A percentile compares a stretch with the other conserved stretches of the same genome.
phyloP scores from a whole-genome alignment of 2,329 filamentous ascomycete species.

The Arthrobotrys sinensis region DNA sequence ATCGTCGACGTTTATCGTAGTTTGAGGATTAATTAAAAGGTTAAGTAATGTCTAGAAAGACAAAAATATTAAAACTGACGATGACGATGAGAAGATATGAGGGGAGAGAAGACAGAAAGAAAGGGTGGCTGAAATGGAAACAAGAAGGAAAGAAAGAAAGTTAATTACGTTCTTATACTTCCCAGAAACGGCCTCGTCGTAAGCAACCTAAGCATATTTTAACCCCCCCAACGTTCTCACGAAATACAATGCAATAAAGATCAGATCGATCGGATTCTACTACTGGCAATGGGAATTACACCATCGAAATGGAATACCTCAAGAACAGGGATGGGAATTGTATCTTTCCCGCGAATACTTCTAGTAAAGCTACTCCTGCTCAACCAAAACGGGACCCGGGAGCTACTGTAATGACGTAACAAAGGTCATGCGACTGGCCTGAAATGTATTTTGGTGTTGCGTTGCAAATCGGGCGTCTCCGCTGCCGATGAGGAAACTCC shows the following conservation, averaged over 20 bases:
- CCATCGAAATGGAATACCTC: background rate
- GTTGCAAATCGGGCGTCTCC: constrained; percentile 26
- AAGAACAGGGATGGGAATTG: background rate
- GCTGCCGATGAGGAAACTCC: background rate
- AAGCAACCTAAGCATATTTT: too few species aligned
- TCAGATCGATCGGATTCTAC: constrained; percentile 27
- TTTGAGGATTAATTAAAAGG: background rate
- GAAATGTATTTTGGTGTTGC: constrained; percentile 12
- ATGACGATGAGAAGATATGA: constrained; percentile 12
- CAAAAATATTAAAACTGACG: background rate
- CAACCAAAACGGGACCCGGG: background rate
- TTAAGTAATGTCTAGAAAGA: constrained; percentile 4
- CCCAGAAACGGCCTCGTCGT: background rate
- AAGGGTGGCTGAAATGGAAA: constrained; percentile 24
- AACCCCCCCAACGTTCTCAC: background rate
- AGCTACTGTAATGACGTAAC: constrained; percentile 29
- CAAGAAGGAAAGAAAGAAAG: background rate
- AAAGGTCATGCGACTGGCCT: constrained; percentile 33
- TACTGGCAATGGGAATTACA: constrained; percentile 3
- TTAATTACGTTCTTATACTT: constrained; percentile 5
- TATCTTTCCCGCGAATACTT: background rate
- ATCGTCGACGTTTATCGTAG: background rate
- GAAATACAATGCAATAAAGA: background rate
- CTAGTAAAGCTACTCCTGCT: background rate
- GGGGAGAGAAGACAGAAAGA: background rate